phyloP scores from a whole-genome alignment of 495 filamentous ascomycete species.

The Geoglossum glabrum region DNA sequence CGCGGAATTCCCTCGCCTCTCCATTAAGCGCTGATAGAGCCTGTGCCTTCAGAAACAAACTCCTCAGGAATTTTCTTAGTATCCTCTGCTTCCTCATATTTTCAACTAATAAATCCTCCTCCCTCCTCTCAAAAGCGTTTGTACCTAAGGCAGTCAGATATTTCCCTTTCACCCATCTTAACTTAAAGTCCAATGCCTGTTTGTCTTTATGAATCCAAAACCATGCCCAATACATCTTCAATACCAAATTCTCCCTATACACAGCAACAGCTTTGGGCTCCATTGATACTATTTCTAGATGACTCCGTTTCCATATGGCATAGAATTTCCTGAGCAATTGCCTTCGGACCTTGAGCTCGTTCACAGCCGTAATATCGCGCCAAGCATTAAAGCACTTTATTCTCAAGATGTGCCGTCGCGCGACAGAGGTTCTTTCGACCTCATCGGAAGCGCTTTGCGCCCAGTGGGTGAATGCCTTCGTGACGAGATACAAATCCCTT shows the following conservation, averaged over 20 bases:
- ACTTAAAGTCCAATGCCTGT: slow-evolving; percentile 32
- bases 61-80: not conserved
- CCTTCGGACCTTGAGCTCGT: slow-evolving; percentile 43
- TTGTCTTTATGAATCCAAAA: slow-evolving; percentile 32
- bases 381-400: slow-evolving; percentile 60
- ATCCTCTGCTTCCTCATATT: not conserved
- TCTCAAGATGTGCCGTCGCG: slow-evolving; percentile 45
- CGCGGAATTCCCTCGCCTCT: not conserved
- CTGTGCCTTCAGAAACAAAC: not conserved
- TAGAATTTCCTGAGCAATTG: slow-evolving; percentile 39
- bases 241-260: slow-evolving; percentile 25
- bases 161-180: slow-evolving; percentile 25
- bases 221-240: slow-evolving; percentile 33
- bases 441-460: slow-evolving; percentile 39
- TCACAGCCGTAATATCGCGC: slow-evolving; percentile 51
- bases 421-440: slow-evolving; percentile 34
- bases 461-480: slow-evolving; percentile 60
- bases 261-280: slow-evolving; percentile 22
- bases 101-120: not conserved
- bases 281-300: slow-evolving; percentile 16
- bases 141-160: slow-evolving; percentile 19
- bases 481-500: slow-evolving; percentile 43
- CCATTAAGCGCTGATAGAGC: not conserved
- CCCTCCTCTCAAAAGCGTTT: slow-evolving; percentile 3
- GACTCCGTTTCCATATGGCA: slow-evolving; percentile 30